Base-by-base conservation (phyloP, 345 rosid genomes). In the Salix exigua region DNA sequence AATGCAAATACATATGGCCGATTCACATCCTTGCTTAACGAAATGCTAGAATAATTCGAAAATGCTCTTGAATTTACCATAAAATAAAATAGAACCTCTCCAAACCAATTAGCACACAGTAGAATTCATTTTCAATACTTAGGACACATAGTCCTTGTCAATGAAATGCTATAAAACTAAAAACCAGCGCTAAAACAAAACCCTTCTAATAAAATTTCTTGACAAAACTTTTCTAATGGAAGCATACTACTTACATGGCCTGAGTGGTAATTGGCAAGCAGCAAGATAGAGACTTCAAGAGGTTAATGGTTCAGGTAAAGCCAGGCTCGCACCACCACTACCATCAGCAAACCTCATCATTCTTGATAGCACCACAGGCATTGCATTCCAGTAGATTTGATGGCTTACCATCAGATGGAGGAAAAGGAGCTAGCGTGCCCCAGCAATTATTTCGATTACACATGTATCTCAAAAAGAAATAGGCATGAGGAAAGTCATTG, bases 401-500 rank as follows among this genome's bases (percentile, higher is more conserved):
- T 19, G 74, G 77, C 33, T 78, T 75, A 21, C 21, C 63, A 50
- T 70, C 68, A 1, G 87, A 80, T 0, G 91, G 90, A 0, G 94
- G 89, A 81, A 91, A 63, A 21, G 97, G 97, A 66, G 99, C 93
- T 3, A 91, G 70, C 18, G 97, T 93, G 18, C 99, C 99, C 68
- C 91, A 73, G 40, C 99, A 95, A 74, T 87, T 89, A 71, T 87
- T 81, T 55, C 81, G 75, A 67, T 75, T 79, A 71, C 99, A 95
- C 95, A 93, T 84, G 80, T 88, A 95, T 66, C 88, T 91, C 78
- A 82, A 11, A 66, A 95, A 95, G 85, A 95, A 95, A 79, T 91
- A 92, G 0, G 97, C 93, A 4, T 91, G 99, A 37, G 97, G 99
- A 35, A 93, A 95, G 80, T 85, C 87, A 0, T 75, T 17, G 11